Conservation (phyloP, 306 rosid genomes). For the Ormosia emarginata region DNA sequence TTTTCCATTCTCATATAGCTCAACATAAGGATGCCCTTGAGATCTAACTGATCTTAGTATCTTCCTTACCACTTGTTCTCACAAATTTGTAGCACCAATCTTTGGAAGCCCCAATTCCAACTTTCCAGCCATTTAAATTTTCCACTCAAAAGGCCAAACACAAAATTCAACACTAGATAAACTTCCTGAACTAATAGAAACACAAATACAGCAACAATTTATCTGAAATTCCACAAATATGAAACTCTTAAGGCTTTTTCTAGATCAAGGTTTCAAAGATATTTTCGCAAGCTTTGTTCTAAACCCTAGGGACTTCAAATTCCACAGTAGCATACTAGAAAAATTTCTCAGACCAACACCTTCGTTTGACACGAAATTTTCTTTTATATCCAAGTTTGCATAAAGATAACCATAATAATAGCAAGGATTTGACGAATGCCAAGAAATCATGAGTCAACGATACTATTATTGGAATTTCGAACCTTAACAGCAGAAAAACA, state of each 20-base stretch:
- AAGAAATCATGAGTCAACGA: conserved; percentile 17
- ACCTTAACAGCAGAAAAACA: conserved; percentile 13
- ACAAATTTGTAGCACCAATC: conserved; percentile 35
- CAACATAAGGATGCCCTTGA: conserved; percentile 80
- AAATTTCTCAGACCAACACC: too few relatives aligned
- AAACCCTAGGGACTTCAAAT: conserved; percentile 32
- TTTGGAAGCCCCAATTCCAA: conserved; percentile 53
- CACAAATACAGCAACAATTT: conserved; percentile 1
- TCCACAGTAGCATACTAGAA: neutral
- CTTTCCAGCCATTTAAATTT: conserved; percentile 59
- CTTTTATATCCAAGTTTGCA: neutral
- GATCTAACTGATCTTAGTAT: conserved; percentile 73
- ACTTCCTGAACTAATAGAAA: conserved; percentile 16
- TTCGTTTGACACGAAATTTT: neutral
- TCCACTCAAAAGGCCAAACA: conserved; percentile 19
- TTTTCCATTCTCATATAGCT: conserved; percentile 75
- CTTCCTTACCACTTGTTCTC: conserved; percentile 61
- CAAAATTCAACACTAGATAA: conserved; percentile 20
- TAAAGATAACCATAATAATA: conserved; percentile 8
- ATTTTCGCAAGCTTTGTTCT: neutral
- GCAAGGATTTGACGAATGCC: conserved; percentile 19
- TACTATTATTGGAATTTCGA: conserved; percentile 23
- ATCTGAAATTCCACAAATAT: conserved; percentile 17
- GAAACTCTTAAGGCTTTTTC: neutral
- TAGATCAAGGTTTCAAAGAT: conserved; percentile 6